Percentiles rank a stretch among this genome's conserved stretches.
Conservation (phyloP, 805 yeast species). For the Starmerella etchellsii region DNA sequence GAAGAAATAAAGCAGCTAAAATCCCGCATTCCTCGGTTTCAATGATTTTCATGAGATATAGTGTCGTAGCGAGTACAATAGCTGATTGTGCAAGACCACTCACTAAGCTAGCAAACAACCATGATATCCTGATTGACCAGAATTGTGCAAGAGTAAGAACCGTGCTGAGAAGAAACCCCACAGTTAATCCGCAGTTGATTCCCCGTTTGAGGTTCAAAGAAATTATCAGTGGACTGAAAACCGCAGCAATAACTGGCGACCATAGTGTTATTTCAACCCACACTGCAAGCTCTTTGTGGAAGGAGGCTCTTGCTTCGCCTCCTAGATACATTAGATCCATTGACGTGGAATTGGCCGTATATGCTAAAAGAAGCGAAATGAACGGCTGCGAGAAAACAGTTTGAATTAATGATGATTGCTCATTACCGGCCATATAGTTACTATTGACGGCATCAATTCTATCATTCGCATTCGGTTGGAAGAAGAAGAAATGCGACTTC, state of each 20-base stretch:
- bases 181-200: neutral
- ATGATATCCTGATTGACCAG: neutral
- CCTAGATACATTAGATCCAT: constrained; percentile 6
- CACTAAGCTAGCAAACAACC: neutral
- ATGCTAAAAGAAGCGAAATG: neutral
- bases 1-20: neutral
- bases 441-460: too few relatives aligned
- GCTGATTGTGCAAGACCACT: neutral
- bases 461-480: too few relatives aligned
- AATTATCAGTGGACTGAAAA: neutral
- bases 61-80: neutral
- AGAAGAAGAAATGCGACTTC: neutral
- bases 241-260: neutral
- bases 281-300: constrained; percentile 1
- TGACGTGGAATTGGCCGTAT: constrained; percentile 4
- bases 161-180: neutral
- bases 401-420: neutral
- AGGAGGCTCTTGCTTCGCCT: constrained; percentile 5
- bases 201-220: neutral
- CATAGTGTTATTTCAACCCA: constrained; percentile 1
- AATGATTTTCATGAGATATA: constrained; percentile 1
- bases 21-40: neutral
- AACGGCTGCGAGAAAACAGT: neutral
- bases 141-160: neutral
- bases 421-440: too few relatives aligned